Evolutionary conservation across 163 green algal species (phyloP).

Genomic region (Chloromonas sp.): DNA sequence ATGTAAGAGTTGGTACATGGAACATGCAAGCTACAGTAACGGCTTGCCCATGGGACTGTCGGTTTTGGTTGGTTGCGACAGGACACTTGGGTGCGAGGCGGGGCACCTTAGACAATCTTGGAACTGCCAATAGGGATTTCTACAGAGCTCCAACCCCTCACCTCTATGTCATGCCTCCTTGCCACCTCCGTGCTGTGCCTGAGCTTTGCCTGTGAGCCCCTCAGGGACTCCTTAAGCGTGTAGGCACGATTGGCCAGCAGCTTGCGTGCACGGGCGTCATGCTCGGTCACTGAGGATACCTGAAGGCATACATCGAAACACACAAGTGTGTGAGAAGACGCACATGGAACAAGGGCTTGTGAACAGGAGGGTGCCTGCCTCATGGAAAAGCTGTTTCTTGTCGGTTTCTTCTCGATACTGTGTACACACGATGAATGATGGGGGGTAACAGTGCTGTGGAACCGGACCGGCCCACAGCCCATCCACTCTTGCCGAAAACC

Average conservation of each 20-base stretch:
- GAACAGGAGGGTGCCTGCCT: neutral
- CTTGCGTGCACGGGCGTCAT: conserved; percentile 26
- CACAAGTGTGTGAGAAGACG: neutral
- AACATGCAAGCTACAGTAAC: too few relatives aligned
- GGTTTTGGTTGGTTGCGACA: too few relatives aligned
- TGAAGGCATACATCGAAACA: conserved; percentile 1
- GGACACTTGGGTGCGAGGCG: too few relatives aligned
- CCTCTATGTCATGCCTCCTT: conserved; percentile 4
- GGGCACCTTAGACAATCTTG: too few relatives aligned
- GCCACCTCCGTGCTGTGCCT: conserved; percentile 7
- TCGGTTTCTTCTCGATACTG: too few relatives aligned
- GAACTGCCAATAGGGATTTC: too few relatives aligned
- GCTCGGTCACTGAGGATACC: conserved; percentile 25
- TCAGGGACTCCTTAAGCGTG: conserved; percentile 22
- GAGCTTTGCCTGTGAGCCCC: neutral
- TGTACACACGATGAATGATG: too few relatives aligned
- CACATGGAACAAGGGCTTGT: neutral
- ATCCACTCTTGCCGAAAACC: too few relatives aligned
- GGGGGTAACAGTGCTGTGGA: too few relatives aligned
- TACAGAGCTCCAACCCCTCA: neutral
- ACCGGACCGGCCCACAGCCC: too few relatives aligned
- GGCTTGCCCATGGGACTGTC: too few relatives aligned
- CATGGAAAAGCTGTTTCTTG: neutral
- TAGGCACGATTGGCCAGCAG: conserved; percentile 20
- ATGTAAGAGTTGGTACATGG: too few relatives aligned